A percentile compares a stretch with the other conserved stretches of the same genome.
These are phyloP conservation scores for Nidula niveotomentosa DNA, from an alignment of 1,284 basidiomycete genomes.

Conservation along the genomic window DNA sequence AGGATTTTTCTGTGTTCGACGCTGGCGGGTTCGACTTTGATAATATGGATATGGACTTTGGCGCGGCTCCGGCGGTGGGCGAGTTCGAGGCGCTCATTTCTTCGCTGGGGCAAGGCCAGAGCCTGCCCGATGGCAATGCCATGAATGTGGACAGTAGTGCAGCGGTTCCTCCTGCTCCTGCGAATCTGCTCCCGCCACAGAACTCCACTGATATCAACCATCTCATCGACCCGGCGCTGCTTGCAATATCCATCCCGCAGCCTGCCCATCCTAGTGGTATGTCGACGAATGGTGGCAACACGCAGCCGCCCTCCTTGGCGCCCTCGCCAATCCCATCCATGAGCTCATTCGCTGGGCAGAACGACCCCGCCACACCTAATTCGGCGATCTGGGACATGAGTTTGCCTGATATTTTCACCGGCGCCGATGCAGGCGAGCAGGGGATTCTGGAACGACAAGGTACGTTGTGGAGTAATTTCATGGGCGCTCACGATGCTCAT, in stretches of 20 bases:
- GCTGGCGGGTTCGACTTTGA: constrained; percentile 8
- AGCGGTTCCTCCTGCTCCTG: too few species aligned
- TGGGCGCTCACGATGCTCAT: constrained; percentile 21
- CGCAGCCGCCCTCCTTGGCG: constrained; percentile 8
- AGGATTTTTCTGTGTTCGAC: constrained; percentile 2
- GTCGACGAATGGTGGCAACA: neutral
- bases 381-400: constrained; percentile 30
- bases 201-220: constrained; percentile 7
- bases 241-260: constrained; percentile 19
- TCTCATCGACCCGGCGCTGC: constrained; percentile 27
- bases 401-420: constrained; percentile 20
- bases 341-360: constrained; percentile 23
- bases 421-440: neutral
- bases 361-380: constrained; percentile 29
- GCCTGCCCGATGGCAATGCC: neutral
- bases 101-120: neutral
- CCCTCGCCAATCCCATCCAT: constrained; percentile 23
- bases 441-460: constrained; percentile 23
- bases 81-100: neutral
- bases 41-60: constrained; percentile 7
- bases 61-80: neutral
- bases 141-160: neutral
- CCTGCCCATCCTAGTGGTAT: neutral
- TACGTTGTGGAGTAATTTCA: constrained; percentile 33
- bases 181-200: neutral